Evolutionary conservation across 805 yeast species (phyloP), one percentile per base, ranked within the genome.

Genomic region (Cephaloascus albidus): DNA sequence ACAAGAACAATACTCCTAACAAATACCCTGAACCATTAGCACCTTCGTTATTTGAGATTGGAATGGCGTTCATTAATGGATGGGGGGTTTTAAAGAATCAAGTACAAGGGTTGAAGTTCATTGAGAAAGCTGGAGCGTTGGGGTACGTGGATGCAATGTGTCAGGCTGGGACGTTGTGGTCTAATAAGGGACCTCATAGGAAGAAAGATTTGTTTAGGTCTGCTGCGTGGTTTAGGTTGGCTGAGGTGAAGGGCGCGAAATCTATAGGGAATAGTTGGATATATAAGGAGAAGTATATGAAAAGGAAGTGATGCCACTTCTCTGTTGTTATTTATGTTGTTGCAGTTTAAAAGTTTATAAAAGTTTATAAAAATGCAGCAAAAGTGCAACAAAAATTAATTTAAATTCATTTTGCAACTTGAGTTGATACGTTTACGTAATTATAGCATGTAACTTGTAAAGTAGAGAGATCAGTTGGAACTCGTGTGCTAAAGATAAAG

Each of bases 221-320:
- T 3, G 84, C 89, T 2, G 75, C 78, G 10, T 81, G 88, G 80
- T 72, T 76, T 41, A 65, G 89, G 33, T 58, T 76, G 26, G 82
- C 85, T 14, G 87, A 78, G 39, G 59, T 68, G 20, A 68, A 70
- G 45, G 88, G 88, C 3, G 72, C 71, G 18, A 71, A 68, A 45
- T 58, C 78, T 40, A 71, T 78, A 19, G 89, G 88, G 1, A 77
- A 81, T 41, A 74, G 78, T 43, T 83, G 90, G 90, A 80, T 82
- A 28, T 76, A 81, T 60, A 82, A 80, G 55, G 76, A 75, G 36
- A 82, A 81, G 61, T 82, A 83, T 50, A 54, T 64, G 59, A 51
- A 55, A 33, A 76, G 4, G 49, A 55, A 38, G 63, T 34, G 28
- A 23, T 12, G 12, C 28, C n/a, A n/a, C n/a, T n/a, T n/a, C n/a